Evolutionary conservation across 1,139 yeast genomes (phyloP).

Genomic region (Taphrina flavorubra): DNA sequence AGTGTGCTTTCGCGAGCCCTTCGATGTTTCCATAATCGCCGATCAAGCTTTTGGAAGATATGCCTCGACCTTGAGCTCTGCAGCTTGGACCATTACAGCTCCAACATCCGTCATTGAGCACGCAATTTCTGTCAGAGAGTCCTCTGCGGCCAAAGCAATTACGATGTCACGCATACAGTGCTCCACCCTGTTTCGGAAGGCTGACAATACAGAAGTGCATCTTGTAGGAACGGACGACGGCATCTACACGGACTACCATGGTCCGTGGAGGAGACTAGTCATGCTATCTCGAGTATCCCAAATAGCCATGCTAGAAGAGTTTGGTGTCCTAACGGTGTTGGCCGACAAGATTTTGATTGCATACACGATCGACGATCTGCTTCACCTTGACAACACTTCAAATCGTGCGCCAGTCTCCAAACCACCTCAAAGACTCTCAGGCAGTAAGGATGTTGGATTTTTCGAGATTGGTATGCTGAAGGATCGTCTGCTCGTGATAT

Average conservation of each 20-base stretch:
- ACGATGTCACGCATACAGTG: constrained; percentile 42
- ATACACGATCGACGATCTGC: constrained; percentile 60
- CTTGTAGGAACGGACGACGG: constrained; percentile 37
- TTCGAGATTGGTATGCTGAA: constrained; percentile 69
- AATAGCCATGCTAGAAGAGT: constrained; percentile 64
- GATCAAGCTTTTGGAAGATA: constrained; percentile 22
- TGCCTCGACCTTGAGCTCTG: constrained; percentile 47
- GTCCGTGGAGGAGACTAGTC: constrained; percentile 14
- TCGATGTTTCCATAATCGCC: constrained; percentile 58
- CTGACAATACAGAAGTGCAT: constrained; percentile 8
- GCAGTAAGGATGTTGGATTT: constrained; percentile 55
- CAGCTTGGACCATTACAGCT: constrained; percentile 52
- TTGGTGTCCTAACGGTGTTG: constrained; percentile 65
- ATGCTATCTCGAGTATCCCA: constrained; percentile 58
- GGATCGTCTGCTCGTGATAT: constrained; percentile 64
- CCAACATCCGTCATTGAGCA: constrained; percentile 68
- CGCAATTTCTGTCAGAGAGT: constrained; percentile 50
- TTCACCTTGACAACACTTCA: not conserved
- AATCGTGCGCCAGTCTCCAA: not conserved
- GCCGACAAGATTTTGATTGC: constrained; percentile 66
- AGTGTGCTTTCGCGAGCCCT: constrained; percentile 58
- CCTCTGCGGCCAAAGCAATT: constrained; percentile 47
- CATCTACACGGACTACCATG: constrained; percentile 10
- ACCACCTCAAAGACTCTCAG: constrained; percentile 27
- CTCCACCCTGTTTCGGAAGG: constrained; percentile 19